Evolutionary conservation across 495 filamentous ascomycete genomes (phyloP), one percentile per base, ranked within the genome.

Genomic region (Aspergillus olivimuriae): DNA sequence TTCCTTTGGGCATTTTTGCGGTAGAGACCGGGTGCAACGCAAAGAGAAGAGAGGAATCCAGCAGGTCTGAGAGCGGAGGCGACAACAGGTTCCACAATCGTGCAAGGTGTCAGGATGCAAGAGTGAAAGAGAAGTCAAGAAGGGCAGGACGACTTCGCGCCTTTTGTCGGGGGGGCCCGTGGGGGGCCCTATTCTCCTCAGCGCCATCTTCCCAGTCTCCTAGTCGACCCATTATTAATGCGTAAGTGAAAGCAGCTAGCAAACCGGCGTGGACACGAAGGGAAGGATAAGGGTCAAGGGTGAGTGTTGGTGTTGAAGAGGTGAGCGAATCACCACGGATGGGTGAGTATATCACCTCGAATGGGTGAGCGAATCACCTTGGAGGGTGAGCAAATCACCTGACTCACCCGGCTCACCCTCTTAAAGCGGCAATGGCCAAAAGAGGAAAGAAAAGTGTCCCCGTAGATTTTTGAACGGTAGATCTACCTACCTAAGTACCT

Each of bases 361-460:
- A 28, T 11, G 11, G 34, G 39, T 39, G 34, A 28, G 35, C 34
- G 44, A 46, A 40, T 46, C 42, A 44, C n/a, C 21, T 28, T 44
- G 4, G 31, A 36, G 31, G 43, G 43, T 45, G 34, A 45, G n/a
- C 43, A 21, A 17, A 45, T 45, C 43, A 45, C 43, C 43, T 45
- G 43, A 39, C 43, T 45, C 34, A 39, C 33, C 43, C 38, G 37
- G 44, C 44, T 47, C 44, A 41, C 44, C 38, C 38, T 47, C 44
- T 41, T 47, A 41, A 47, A 47, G 44, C 44, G 31, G 44, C 37
- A 35, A 47, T 17, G 37, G 4, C 44, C 14, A 37, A 33, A 47
- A 33, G 16, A 35, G 44, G 37, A 11, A 47, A 34, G 35, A 39
- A 2, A 19, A 19, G 34, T 12, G 24, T 11, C 24, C 24, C 11